These are phyloP conservation scores for Rhodotorula sp. DNA, from an alignment of 1,284 basidiomycete species.

Conservation along the genomic window DNA sequence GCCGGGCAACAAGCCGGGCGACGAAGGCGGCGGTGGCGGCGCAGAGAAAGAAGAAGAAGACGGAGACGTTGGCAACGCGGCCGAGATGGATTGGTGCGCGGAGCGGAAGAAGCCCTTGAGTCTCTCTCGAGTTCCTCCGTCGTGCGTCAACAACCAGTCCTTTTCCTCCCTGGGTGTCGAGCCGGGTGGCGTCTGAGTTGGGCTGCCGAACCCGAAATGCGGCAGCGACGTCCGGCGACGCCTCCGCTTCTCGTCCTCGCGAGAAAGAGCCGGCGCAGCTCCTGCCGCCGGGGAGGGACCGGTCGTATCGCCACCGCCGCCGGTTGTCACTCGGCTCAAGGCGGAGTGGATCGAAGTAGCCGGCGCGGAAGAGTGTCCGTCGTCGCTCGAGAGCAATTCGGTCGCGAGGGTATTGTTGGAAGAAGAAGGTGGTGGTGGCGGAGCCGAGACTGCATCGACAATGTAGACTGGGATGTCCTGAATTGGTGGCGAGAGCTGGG, in stretches of 20 bases:
- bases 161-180: not conserved
- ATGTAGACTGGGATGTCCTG: constrained; percentile 2
- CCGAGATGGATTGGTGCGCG: constrained; percentile 14
- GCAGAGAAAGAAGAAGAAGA: constrained; percentile 10
- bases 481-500: not conserved
- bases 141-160: not conserved
- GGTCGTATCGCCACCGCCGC: constrained; percentile 2
- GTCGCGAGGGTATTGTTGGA: no score
- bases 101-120: constrained; percentile 31
- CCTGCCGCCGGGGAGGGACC: not conserved
- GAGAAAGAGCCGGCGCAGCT: not conserved
- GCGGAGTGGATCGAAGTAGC: constrained; percentile 10
- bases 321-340: not conserved
- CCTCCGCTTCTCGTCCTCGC: not conserved
- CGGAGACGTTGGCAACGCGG: constrained; percentile 14
- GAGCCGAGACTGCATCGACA: constrained; percentile 3
- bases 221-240: constrained; percentile 24
- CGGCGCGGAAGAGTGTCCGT: constrained; percentile 4
- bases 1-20: not conserved
- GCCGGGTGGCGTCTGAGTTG: not conserved
- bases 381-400: not conserved
- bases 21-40: not conserved
- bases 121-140: constrained; percentile 17
- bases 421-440: not conserved
- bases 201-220: constrained; percentile 10